These are phyloP conservation scores for Cupressus sempervirens DNA, from an alignment of 75 land plant genomes.

Conservation along the genomic window DNA sequence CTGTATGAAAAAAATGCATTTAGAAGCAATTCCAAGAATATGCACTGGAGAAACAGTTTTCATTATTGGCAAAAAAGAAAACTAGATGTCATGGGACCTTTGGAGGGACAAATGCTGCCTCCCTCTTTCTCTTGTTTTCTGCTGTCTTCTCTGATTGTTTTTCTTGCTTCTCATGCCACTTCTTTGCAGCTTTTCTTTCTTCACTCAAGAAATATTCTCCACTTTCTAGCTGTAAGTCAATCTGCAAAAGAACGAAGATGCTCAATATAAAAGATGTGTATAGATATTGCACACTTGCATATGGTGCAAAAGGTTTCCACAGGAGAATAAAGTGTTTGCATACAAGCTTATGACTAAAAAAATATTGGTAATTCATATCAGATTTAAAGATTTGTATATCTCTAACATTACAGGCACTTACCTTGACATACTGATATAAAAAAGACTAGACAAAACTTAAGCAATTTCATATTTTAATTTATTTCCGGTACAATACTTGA, in stretches of 20 bases:
- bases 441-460: not conserved
- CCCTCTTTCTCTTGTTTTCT: constrained; percentile 87
- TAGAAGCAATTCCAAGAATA: not conserved
- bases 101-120: constrained; percentile 89
- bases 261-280: not conserved
- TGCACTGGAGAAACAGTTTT: not conserved
- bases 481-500: not conserved
- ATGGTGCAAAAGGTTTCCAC: not conserved
- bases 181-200: constrained; percentile 76
- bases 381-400: not conserved
- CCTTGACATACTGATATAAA: not conserved
- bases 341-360: not conserved
- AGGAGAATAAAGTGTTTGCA: not conserved
- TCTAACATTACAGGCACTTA: not conserved
- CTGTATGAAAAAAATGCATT: constrained; percentile 22
- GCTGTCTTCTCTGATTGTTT: constrained; percentile 80
- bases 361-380: not conserved
- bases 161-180: constrained; percentile 82
- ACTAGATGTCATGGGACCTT: constrained; percentile 42
- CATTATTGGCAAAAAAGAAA: not conserved
- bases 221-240: constrained; percentile 85
- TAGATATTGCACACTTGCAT: not conserved
- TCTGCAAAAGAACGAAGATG: constrained; percentile 27
- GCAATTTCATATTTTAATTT: not conserved
- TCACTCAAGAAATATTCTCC: constrained; percentile 94